Base-by-base conservation (phyloP, 1,284 basidiomycete species). In the Naganishia liquefaciens region DNA sequence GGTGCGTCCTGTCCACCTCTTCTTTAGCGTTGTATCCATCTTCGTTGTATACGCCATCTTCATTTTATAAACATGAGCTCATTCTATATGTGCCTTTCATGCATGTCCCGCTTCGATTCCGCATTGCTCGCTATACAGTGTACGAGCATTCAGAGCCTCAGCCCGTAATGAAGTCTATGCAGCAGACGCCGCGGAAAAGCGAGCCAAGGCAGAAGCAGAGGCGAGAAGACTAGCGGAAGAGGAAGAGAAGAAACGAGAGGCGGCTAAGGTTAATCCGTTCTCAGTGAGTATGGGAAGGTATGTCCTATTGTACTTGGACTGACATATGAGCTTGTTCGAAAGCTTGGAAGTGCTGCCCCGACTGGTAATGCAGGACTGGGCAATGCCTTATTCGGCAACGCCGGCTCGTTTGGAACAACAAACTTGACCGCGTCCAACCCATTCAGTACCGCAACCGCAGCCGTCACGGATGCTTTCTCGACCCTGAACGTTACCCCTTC, bases 91-190 rank as follows among this genome's bases (percentile, higher is more conserved):
- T 52, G 43, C 49, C 44, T n/a, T 60, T 55, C 39, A 33, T 49
- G 43, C 40, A n/a, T 37, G 33, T 37, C 40, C 21, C 17, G 42
- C 33, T 49, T 27, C 28, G 33, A 37, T 37, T 37, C 9, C 33
- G 33, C 9, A 10, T 5, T 37, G 2, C 9, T 37, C 33, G 6
- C 9, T 37, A 2, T 7, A n/a, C 49, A 76, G 75, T 61, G 68
- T 80, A 13, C 70, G 78, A 62, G 79, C 78, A 3, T 79, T 73
- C 67, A 66, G 78, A 52, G 78, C 78, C 1, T 78, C 76, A 9
- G 70, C 70, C 19, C 66, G 76, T 30, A 80, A 79, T 66, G 78
- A 79, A 42, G 75, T 73, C 66, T 80, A 77, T 64, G 77, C 75
- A 0, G 69, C 67, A 27, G 78, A 78, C 62, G 77, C 75, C 0